Conservation (phyloP, 305 asterid genomes). For the Fraxinus latifolia region DNA sequence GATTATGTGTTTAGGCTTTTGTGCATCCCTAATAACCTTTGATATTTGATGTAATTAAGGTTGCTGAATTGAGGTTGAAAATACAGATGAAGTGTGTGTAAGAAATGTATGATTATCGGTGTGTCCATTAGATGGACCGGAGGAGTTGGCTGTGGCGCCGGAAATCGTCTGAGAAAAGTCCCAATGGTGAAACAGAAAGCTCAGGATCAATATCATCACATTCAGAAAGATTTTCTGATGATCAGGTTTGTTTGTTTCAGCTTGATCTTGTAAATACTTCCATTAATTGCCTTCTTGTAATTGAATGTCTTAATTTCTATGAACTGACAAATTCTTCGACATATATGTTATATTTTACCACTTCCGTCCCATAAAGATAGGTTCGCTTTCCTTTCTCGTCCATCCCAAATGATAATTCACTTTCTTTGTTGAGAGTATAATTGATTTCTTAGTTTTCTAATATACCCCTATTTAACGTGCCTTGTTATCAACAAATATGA, state of each 20-base stretch:
- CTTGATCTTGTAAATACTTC: background rate
- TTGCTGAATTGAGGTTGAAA: constrained; percentile 18
- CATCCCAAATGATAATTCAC: background rate
- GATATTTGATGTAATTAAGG: constrained; percentile 20
- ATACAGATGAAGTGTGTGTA: constrained; percentile 16
- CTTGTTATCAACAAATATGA: background rate
- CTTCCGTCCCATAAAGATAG: background rate
- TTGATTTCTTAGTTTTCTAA: background rate
- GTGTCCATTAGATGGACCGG: constrained; percentile 56
- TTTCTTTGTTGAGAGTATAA: too few species aligned
- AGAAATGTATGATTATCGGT: constrained; percentile 1
- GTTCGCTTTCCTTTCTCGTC: background rate
- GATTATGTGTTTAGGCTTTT: background rate
- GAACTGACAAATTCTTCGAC: background rate
- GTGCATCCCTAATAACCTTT: background rate
- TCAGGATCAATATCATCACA: constrained; percentile 71
- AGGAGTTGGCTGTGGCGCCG: constrained; percentile 94
- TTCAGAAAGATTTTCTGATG: constrained; percentile 82
- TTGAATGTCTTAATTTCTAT: background rate
- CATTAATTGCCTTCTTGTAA: background rate
- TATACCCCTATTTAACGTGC: background rate
- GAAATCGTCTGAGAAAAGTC: constrained; percentile 67
- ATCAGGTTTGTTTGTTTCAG: constrained; percentile 52
- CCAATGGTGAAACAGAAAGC: constrained; percentile 75
- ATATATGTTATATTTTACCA: background rate